phyloP scores from a whole-genome alignment of 2,329 filamentous ascomycete genomes.

The Drechslerella dactyloides region DNA sequence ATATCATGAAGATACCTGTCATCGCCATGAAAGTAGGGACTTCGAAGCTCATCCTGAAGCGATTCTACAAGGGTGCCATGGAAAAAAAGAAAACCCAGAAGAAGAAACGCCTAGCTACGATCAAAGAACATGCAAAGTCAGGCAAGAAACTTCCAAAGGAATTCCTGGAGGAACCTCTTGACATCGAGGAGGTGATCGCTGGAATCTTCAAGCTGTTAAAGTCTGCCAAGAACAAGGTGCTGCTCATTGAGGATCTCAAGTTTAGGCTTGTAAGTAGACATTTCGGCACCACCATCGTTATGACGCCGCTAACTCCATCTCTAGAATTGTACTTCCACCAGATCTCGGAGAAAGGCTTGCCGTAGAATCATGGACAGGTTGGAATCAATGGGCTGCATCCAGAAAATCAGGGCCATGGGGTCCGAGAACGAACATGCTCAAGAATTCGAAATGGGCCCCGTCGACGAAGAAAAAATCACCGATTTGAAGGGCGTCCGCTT shows the following conservation, averaged over 20 bases:
- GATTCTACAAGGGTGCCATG: conserved; percentile 43
- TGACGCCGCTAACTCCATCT: background rate
- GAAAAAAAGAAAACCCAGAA: conserved; percentile 44
- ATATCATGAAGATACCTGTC: conserved; percentile 48
- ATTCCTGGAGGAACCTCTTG: conserved; percentile 28
- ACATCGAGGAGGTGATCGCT: conserved; percentile 44
- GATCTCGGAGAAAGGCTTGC: conserved; percentile 42
- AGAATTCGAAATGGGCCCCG: conserved; percentile 45
- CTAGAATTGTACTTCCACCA: conserved; percentile 47
- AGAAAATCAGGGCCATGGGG: conserved; percentile 39
- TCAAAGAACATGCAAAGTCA: conserved; percentile 43
- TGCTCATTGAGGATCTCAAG: conserved; percentile 48
- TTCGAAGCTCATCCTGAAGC: conserved; percentile 42
- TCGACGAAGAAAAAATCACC: conserved; percentile 37
- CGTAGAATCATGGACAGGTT: conserved; percentile 36
- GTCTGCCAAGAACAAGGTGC: conserved; percentile 45
- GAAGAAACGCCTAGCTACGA: conserved; percentile 40
- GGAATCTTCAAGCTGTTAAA: conserved; percentile 40
- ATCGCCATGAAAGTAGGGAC: conserved; percentile 37
- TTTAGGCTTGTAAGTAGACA: conserved; percentile 39
- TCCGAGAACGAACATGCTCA: conserved; percentile 39
- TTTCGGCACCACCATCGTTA: background rate
- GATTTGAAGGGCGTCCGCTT: conserved; percentile 33
- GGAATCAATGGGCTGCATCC: conserved; percentile 38
- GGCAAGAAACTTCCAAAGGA: conserved; percentile 38